These are phyloP conservation scores for Suhomyces choctaworum DNA, from an alignment of 1,139 yeast genomes.

Conservation along the genomic window DNA sequence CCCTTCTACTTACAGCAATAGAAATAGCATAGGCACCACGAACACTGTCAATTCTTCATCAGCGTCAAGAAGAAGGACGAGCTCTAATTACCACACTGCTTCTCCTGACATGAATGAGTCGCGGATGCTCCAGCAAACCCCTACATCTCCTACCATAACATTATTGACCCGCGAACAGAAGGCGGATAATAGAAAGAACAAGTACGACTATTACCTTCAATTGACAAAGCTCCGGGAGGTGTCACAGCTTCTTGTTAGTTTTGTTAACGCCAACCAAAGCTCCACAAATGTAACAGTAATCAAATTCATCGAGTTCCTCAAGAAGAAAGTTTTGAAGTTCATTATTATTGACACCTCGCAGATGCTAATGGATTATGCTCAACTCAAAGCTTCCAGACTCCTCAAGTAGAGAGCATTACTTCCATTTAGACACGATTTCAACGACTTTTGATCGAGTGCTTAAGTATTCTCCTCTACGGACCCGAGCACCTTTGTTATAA, in stretches of 20 bases:
- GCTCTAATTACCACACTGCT: slow-evolving; percentile 19
- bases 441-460: too few relatives aligned
- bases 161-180: slow-evolving; percentile 26
- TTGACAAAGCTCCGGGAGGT: slow-evolving; percentile 14
- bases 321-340: slow-evolving; percentile 37
- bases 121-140: slow-evolving; percentile 12
- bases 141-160: slow-evolving; percentile 16
- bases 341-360: slow-evolving; percentile 40
- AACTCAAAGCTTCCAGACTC: slow-evolving; percentile 22
- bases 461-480: not conserved
- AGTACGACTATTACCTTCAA: slow-evolving; percentile 41
- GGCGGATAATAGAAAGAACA: slow-evolving; percentile 35
- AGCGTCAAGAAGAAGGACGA: slow-evolving; percentile 28
- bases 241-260: slow-evolving; percentile 18
- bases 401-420: not conserved
- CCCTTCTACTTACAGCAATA: slow-evolving; percentile 23
- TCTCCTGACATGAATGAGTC: slow-evolving; percentile 18
- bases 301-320: slow-evolving; percentile 40
- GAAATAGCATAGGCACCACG: slow-evolving; percentile 30
- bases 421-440: not conserved
- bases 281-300: slow-evolving; percentile 12
- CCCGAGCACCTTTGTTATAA: slow-evolving; percentile 4
- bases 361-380: slow-evolving; percentile 41
- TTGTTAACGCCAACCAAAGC: slow-evolving; percentile 21
- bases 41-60: slow-evolving; percentile 23